Percentiles rank a stretch among this genome's conserved stretches.
Conservation (phyloP, 1,139 yeast species). For the Waltiozyma solani region DNA sequence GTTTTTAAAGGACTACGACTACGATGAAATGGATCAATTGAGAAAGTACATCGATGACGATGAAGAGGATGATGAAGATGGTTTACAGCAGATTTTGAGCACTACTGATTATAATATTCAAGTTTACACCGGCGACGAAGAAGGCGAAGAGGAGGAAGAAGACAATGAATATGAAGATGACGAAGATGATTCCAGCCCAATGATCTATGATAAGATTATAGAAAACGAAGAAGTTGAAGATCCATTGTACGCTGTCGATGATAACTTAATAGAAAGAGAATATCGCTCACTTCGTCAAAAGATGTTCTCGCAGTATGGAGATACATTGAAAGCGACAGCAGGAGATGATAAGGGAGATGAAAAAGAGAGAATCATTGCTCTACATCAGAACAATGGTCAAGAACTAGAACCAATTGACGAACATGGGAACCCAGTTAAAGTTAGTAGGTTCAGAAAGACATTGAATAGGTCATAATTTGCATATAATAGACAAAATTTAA, state of each 20-base stretch:
- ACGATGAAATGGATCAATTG: not conserved
- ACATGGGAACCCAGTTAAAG: slow-evolving; percentile 43
- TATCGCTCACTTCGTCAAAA: slow-evolving; percentile 22
- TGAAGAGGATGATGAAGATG: slow-evolving; percentile 14
- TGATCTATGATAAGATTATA: slow-evolving; percentile 24
- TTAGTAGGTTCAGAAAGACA: slow-evolving; percentile 67
- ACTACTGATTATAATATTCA: slow-evolving; percentile 7
- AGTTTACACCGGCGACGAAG: slow-evolving; percentile 16
- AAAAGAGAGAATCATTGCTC: slow-evolving; percentile 12
- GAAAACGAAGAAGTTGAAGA: slow-evolving; percentile 33
- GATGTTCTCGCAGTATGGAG: slow-evolving; percentile 17
- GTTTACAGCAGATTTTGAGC: slow-evolving; percentile 5
- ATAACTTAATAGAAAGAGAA: slow-evolving; percentile 25
- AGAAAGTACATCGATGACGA: slow-evolving; percentile 3
- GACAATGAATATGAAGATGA: slow-evolving; percentile 16
- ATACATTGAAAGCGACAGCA: slow-evolving; percentile 7
- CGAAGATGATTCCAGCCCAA: slow-evolving; percentile 20
- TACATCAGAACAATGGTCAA: slow-evolving; percentile 33
- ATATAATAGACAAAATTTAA: too few relatives aligned
- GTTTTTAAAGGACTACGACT: not conserved
- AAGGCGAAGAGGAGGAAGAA: slow-evolving; percentile 19
- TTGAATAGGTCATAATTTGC: too few relatives aligned
- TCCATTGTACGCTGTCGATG: slow-evolving; percentile 25
- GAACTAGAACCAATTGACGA: slow-evolving; percentile 72
- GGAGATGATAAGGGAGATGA: too few relatives aligned